Base-by-base conservation (phyloP, 805 yeast species). In the Grigorovia yakushimaensis region DNA sequence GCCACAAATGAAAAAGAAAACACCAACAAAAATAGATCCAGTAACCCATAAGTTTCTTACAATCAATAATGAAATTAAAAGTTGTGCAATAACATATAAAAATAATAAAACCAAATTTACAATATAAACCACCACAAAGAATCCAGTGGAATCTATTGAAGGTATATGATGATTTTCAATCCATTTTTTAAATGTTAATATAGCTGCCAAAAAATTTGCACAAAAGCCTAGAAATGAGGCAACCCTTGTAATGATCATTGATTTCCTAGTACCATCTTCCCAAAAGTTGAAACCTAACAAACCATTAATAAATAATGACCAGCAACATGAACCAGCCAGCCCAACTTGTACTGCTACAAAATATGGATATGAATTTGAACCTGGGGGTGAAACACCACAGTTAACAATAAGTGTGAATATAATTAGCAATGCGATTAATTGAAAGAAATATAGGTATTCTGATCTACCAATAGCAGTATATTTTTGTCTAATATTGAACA, bases 401-500 rank as follows among this genome's bases (percentile, higher is more conserved):
- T 91, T 96, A 4, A 88, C 94, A 20, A 91, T 75, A 43, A 91
- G 70, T 2, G 89, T 74, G 51, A 82, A 68, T 15, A 84, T 73
- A 5, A 79, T 73, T 52, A 84, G 72, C 1, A 77, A 70, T 30
- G 82, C 69, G 51, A 74, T 73, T 39, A 78, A 58, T 65, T 82
- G 79, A 64, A 81, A 82, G 59, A 85, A 82, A 54, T 76, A 78
- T 46, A 87, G 66, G 81, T 88, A 84, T 61, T 93, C 98, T 11
- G 79, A 73, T 51, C 98, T 74, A 4, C 97, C 98, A 49, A 93
- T 89, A 11, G 98, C 97, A 0, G 98, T 93, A 62, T 86, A 89
- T 70, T 91, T 88, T 49, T 82, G 72, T 61, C 89, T 73, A 41
- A 89, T 79, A 55, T 84, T 82, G 70, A 81, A 85, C 11, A 88